Conservation (phyloP, 2,329 filamentous ascomycete species). For the Botrytis hyacinthi region DNA sequence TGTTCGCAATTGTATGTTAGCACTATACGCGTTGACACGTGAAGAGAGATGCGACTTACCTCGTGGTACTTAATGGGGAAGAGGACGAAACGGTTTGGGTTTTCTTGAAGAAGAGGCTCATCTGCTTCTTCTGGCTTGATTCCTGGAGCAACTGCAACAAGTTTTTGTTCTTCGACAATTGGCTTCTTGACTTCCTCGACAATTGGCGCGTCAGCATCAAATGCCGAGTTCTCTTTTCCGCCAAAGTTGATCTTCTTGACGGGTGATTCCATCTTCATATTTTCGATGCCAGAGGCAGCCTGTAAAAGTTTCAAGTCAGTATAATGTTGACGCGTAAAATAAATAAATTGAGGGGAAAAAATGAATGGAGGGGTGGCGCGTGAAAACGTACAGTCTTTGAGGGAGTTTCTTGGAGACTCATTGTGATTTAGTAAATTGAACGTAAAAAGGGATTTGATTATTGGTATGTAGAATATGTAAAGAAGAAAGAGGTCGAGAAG, state of each 20-base stretch:
- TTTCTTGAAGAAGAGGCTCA: slow-evolving; percentile 93
- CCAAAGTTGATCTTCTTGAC: slow-evolving; percentile 86
- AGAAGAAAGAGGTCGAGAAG: slow-evolving; percentile 25
- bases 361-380: slow-evolving; percentile 39
- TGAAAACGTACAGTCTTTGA: slow-evolving; percentile 63
- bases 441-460: slow-evolving; percentile 16
- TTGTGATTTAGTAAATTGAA: slow-evolving; percentile 41
- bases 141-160: slow-evolving; percentile 46
- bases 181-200: slow-evolving; percentile 57
- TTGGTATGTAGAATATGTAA: slow-evolving; percentile 25
- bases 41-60: slow-evolving; percentile 57
- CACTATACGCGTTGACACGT: slow-evolving; percentile 68
- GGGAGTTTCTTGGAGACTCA: slow-evolving; percentile 74
- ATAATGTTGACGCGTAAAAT: slow-evolving; percentile 21
- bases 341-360: slow-evolving; percentile 32
- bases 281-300: slow-evolving; percentile 83
- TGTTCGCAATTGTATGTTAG: slow-evolving; percentile 45
- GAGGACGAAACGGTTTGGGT: slow-evolving; percentile 91
- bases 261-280: slow-evolving; percentile 89
- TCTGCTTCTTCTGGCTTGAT: slow-evolving; percentile 70
- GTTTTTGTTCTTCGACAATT: slow-evolving; percentile 47
- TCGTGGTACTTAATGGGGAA: slow-evolving; percentile 99
- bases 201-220: slow-evolving; percentile 51
- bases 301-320: slow-evolving; percentile 45
- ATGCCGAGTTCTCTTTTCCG: slow-evolving; percentile 77